Evolutionary conservation across 2,329 filamentous ascomycete species (phyloP), one percentile per base, ranked within the genome.

Genomic region (Talaromyces pinophilus): DNA sequence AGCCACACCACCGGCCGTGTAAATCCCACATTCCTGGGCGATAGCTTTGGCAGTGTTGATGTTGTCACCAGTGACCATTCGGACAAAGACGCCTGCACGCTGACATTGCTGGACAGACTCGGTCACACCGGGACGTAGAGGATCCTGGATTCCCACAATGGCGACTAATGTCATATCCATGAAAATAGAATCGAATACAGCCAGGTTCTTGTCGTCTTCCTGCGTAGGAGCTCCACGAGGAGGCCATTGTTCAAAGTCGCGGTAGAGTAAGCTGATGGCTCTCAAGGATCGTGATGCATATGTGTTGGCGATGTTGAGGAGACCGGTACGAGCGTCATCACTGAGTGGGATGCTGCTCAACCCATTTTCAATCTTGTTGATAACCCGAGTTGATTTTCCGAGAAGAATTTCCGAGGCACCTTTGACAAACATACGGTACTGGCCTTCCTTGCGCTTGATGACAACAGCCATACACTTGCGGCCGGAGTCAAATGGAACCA

Each of bases 51-150:
- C 91, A 7, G 91, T 94, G 67, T 91, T 80, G 70, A 90, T 87
- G 79, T 94, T 93, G 80, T 94, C 91, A 69, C 91, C 91, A 4
- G 91, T 94, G 2, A 94, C 91, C 91, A 94, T 94, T 73, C 91
- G 90, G 19, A 93, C 90, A 68, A 90, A 86, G 11, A 94, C 91
- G 67, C 91, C 91, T 4, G 91, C 91, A 65, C 85, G 84, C 74
- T 93, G 90, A 73, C 91, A 93, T 66, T 88, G 84, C 67, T 82
- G 82, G 33, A 94, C 91, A 11, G 91, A 90, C 62, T 92, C 87
- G 1, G 83, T 83, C n/a, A 93, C 91, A 68, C 90, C 91, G 0
- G 86, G 84, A 68, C 91, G 90, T 13, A 93, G 84, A 54, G 91
- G 91, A 76, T 94, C 91, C 74, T 93, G 91, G 68, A 94, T 93